Evolutionary conservation across 352 stramenopile genomes (phyloP).

Genomic region (Globisporangium middletonii): DNA sequence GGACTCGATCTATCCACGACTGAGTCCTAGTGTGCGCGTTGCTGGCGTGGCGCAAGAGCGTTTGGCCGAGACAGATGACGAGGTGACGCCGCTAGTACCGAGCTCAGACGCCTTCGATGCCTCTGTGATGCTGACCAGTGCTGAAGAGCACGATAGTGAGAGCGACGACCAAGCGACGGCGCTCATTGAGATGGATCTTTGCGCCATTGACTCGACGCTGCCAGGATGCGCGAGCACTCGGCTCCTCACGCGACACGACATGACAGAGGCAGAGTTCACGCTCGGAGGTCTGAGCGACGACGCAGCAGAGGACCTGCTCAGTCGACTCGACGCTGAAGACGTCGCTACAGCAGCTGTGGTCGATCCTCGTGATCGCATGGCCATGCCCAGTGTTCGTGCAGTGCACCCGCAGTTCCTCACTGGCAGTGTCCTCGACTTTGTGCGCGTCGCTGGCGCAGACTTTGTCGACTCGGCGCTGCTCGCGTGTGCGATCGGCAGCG

Average conservation of each 20-base stretch:
- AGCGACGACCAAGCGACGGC: not conserved
- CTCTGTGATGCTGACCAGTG: not conserved
- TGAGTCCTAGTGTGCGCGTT: not conserved
- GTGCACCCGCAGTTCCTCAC: conserved; percentile 11
- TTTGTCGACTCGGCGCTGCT: conserved; percentile 42
- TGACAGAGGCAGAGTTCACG: too few relatives aligned
- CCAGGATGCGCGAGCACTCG: not conserved
- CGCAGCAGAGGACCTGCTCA: not conserved
- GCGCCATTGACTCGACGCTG: not conserved
- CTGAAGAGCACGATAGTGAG: not conserved
- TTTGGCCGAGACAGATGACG: not conserved
- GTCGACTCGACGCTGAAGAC: not conserved
- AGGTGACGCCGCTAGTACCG: not conserved
- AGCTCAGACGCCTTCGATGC: not conserved
- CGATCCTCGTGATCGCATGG: not conserved
- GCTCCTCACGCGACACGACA: too few relatives aligned
- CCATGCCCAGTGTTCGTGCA: conserved; percentile 5
- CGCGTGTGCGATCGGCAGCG: conserved; percentile 24
- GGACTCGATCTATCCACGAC: not conserved
- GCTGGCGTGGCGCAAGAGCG: not conserved
- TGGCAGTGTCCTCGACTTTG: not conserved
- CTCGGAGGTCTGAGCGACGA: too few relatives aligned
- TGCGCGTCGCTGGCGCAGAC: conserved; percentile 20
- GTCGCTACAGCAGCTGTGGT: not conserved
- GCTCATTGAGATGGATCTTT: not conserved